Base-by-base conservation (phyloP, 1,139 yeast species). In the Petasospora rhodanensis region DNA sequence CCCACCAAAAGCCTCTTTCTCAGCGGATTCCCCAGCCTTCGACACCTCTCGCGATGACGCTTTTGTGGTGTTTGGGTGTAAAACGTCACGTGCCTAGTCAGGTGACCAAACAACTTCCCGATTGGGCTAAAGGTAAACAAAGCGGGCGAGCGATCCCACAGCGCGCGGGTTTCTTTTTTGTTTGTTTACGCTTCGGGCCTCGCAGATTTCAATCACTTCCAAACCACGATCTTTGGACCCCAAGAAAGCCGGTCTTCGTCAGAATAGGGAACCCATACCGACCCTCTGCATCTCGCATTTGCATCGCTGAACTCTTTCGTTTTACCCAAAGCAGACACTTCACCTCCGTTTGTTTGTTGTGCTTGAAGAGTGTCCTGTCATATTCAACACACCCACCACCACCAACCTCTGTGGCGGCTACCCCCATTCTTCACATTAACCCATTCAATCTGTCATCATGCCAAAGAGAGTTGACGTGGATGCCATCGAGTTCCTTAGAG, bases 401-500 rank as follows among this genome's bases (percentile, higher is more conserved):
- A 7, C 24, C 24, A 22, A 7, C 24, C 12, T 22, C 16, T 10
- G 11, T 6, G 12, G 13, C 26, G 26, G 12, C 5, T 18, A 11
- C 5, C 18, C 11, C 12, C 18, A 7, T 15, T 11, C 18, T 6
- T n/a, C 7, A 6, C 17, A n/a, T 14, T 22, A 25, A 12, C 4
- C 20, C 29, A 19, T 19, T 22, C 29, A 18, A 19, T n/a, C 15
- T 7, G 4, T 19, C 17, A 33, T 10, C n/a, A 59, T 59, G 64
- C 46, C 57, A 5, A 57, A 53, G 29, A 57, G 49, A 44, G 40
- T 43, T 10, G 44, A 45, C 20, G 47, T 55, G 14, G 61, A 59
- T 31, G 65, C 67, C 15, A 63, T 63, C 24, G 68, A 64, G 43
- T 62, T 64, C 41, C 47, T 64, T 11, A 58, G 59, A 45, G 44